Base-by-base conservation (phyloP, 2,329 filamentous ascomycete species). In the Fusarium chaquense region DNA sequence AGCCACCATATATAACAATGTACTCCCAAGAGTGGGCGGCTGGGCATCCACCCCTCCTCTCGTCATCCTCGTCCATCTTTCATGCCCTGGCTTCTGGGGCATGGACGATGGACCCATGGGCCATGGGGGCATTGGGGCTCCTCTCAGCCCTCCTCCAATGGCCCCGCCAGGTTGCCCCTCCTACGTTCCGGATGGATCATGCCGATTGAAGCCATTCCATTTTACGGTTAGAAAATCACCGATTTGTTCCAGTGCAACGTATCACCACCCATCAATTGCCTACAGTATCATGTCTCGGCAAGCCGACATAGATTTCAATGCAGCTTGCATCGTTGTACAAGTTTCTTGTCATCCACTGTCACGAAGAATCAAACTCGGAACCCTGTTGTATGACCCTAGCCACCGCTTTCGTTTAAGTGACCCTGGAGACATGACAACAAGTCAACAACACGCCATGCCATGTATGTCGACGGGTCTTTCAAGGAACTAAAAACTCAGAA, bases 111-210 rank as follows among this genome's bases (percentile, higher is more conserved):
- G 33, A 16, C 33, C 33, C 33, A 35, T 8, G 24, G 24, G 24
- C 24, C 24, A 26, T 30, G 28, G 28, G 28, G 1, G 28, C 28
- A 30, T 30, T 30, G 28, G 36, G n/a, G n/a, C 36, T 13, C 12
- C n/a, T 22, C 36, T 40, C 36, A 40, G 36, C 36, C 55, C 30
- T 33, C 36, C 43, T 62, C 59, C 40, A 62, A 62, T 40, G 53
- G 38, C 59, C 71, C 73, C 69, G 71, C 73, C 58, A 72, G 72
- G 73, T 75, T 75, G 72, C 73, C 72, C 73, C 73, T 75, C 73
- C 73, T 73, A 74, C 72, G 55, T 71, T 71, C 41, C 55, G 67
- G 61, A 56, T 68, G 32, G 54, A 43, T 49, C 46, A 58, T 50
- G 56, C 43, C 54, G 58, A 68, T 57, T 59, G 43, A 67, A 57